A percentile compares a stretch with the other conserved stretches of the same genome.
phyloP scores from a whole-genome alignment of 805 yeast genomes.

The Candida sphagnicola region DNA sequence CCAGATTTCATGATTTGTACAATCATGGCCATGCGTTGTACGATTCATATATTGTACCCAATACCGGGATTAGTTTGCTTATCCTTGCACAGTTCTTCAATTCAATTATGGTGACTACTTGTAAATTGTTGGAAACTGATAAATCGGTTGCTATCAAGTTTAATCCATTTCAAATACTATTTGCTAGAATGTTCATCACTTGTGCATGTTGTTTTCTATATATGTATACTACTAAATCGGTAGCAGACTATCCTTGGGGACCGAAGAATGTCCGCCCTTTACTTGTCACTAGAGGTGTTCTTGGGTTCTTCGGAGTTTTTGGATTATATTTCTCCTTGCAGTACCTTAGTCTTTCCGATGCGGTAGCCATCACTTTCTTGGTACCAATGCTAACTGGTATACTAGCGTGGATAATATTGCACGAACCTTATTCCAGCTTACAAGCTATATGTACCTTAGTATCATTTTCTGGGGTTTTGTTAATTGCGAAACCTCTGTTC shows the following conservation, averaged over 20 bases:
- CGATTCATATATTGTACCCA: conserved; percentile 17
- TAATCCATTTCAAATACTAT: conserved; percentile 74
- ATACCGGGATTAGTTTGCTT: conserved; percentile 56
- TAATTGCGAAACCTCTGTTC: conserved; percentile 79
- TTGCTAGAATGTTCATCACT: conserved; percentile 75
- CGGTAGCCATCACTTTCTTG: conserved; percentile 74
- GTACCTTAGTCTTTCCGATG: conserved; percentile 75
- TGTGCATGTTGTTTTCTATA: conserved; percentile 53
- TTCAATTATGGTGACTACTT: conserved; percentile 69
- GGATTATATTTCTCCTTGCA: conserved; percentile 71
- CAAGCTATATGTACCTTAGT: conserved; percentile 68
- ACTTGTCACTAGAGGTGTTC: conserved; percentile 58
- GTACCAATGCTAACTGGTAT: conserved; percentile 75
- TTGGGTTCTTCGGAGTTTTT: conserved; percentile 78
- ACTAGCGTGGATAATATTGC: conserved; percentile 62
- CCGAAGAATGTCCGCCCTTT: conserved; percentile 53
- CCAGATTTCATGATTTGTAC: too few relatives aligned
- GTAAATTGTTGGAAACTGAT: conserved; percentile 71
- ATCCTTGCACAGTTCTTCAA: conserved; percentile 68
- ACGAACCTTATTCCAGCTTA: conserved; percentile 59
- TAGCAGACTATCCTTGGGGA: conserved; percentile 67
- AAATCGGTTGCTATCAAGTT: conserved; percentile 55
- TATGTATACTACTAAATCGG: conserved; percentile 45
- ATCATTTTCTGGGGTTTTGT: conserved; percentile 70
- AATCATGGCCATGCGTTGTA: neutral